Evolutionary conservation across 257 asterid genomes (phyloP), one percentile per base, ranked within the genome.

Genomic region (Gentiana dahurica): DNA sequence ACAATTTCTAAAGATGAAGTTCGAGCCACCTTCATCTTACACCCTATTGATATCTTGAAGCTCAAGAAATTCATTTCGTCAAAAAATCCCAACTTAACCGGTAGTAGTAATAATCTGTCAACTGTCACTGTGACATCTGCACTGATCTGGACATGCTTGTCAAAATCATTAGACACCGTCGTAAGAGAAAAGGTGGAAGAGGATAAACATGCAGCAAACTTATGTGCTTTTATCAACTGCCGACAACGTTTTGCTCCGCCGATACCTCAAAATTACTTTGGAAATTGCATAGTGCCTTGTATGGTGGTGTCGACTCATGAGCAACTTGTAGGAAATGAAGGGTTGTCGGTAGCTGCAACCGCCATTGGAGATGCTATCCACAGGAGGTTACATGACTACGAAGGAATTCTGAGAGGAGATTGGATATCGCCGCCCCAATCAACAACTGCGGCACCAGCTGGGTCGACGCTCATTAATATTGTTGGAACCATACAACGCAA

Each of bases 91-190:
- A 73, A 56, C 12, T 53, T 67, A 59, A 24, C 24, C 24, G 24
- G 24, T 24, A 24, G 24, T 24, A 24, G 24, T 39, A 50, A 8
- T 2, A 71, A 65, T 48, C 49, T 43, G 9, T 62, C 84, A 12
- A 35, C 80, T 3, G 74, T 74, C 60, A 64, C 72, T 4, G 73
- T 67, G 53, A 52, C 54, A 35, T 68, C 78, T 56, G 77, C 76
- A 1, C 15, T 68, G 50, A 69, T 71, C 3, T 71, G 84, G 84
- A 70, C 59, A n/a, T 74, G 84, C 61, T 57, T 66, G n/a, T 60
- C 64, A 39, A 71, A 35, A 52, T 63, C 68, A 2, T 69, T 59
- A 1, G 58, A 59, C 0, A 24, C 24, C 8, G 44, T 62, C 1
- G 68, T 69, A 1, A 74, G 67, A 50, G 56, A 53, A 43, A 36